Evolutionary conservation across 2,329 filamentous ascomycete genomes (phyloP).

Genomic region (Akanthomyces muscarius): DNA sequence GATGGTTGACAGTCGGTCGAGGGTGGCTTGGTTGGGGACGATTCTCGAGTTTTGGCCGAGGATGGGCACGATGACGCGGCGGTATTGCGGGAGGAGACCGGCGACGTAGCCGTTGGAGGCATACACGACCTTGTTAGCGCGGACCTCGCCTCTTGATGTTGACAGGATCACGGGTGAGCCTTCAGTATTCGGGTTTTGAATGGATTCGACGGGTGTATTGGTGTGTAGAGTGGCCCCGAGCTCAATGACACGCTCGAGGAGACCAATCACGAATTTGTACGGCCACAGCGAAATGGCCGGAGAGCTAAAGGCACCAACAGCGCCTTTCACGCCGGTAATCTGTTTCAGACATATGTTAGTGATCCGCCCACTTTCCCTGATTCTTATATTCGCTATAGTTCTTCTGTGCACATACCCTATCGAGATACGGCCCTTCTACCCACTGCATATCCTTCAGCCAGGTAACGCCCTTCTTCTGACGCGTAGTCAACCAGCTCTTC

Average conservation of each 20-base stretch:
- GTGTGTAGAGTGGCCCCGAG: slow-evolving; percentile 12
- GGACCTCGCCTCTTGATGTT: slow-evolving; percentile 24
- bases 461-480: not conserved
- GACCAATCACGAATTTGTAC: slow-evolving; percentile 13
- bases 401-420: not conserved
- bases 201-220: slow-evolving; percentile 10
- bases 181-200: not conserved
- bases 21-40: not conserved
- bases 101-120: slow-evolving; percentile 29
- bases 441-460: not conserved
- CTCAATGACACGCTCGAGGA: not conserved
- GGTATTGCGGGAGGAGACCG: slow-evolving; percentile 20
- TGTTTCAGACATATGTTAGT: not conserved
- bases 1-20: not conserved
- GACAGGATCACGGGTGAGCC: not conserved
- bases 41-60: slow-evolving; percentile 19
- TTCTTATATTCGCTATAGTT: no score
- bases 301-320: slow-evolving; percentile 6
- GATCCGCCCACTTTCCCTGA: no score
- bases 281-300: slow-evolving; percentile 5
- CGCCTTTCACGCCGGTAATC: slow-evolving; percentile 7
- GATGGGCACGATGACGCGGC: slow-evolving; percentile 23
- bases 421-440: not conserved
- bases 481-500: not conserved
- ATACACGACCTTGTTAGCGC: slow-evolving; percentile 23